Evolutionary conservation across 805 yeast species (phyloP).

Genomic region (Kregervanrija pseudodelftensis): DNA sequence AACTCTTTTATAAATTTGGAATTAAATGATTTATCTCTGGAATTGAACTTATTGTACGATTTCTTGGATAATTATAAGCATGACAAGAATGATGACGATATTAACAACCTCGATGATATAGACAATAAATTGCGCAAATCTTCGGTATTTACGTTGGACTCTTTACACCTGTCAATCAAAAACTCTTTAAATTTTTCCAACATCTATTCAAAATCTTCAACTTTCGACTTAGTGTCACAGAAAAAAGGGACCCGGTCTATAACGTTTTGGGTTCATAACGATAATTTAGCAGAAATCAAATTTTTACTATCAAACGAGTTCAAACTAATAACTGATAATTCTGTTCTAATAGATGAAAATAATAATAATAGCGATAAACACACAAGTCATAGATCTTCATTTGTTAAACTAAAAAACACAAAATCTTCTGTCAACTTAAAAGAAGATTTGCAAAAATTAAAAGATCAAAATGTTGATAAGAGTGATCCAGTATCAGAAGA

Average conservation of each 20-base stretch:
- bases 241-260: constrained; percentile 31
- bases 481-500: background rate
- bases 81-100: background rate
- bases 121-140: constrained; percentile 3
- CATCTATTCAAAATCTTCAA: constrained; percentile 19
- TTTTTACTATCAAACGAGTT: constrained; percentile 39
- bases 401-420: constrained; percentile 13
- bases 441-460: background rate
- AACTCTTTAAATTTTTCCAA: constrained; percentile 3
- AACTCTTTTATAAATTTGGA: constrained; percentile 56
- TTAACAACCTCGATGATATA: too few relatives aligned
- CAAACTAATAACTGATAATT: constrained; percentile 29
- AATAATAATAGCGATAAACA: constrained; percentile 1
- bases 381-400: background rate
- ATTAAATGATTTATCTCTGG: constrained; percentile 53
- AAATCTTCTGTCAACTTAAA: constrained; percentile 11
- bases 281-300: constrained; percentile 48
- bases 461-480: background rate
- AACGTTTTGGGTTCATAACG: constrained; percentile 51
- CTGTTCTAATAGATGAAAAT: constrained; percentile 20
- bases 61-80: constrained; percentile 27
- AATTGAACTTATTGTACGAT: constrained; percentile 48
- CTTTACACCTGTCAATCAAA: constrained; percentile 12
- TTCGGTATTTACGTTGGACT: constrained; percentile 18
- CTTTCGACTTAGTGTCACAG: constrained; percentile 31